Evolutionary conservation across 768 basidiomycete genomes (phyloP).

Genomic region (Suillus cothurnatus): DNA sequence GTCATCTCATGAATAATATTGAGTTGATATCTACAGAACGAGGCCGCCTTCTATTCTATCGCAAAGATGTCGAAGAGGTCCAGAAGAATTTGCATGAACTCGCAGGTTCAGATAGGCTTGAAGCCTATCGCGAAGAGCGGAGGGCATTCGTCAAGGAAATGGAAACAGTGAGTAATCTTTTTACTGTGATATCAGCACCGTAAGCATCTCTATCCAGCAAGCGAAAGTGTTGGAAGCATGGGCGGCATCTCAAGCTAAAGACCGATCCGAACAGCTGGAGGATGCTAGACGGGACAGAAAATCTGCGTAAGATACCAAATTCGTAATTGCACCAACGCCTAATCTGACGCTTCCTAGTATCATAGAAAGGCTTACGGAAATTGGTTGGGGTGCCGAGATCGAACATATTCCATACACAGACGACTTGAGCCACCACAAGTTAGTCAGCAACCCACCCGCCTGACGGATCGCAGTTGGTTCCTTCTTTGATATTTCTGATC

Average conservation of each 20-base stretch:
- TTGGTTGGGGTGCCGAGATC: conserved; percentile 55
- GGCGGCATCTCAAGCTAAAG: conserved; percentile 38
- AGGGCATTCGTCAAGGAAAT: conserved; percentile 34
- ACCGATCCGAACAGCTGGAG: conserved; percentile 46
- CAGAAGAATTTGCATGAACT: conserved; percentile 31
- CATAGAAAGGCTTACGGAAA: conserved; percentile 42
- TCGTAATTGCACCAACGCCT: background rate
- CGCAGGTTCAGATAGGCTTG: conserved; percentile 29
- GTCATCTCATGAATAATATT: background rate
- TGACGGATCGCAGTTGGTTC: conserved; percentile 53
- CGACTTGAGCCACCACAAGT: conserved; percentile 43
- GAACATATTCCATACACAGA: conserved; percentile 40
- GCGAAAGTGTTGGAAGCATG: conserved; percentile 43
- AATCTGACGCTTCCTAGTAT: conserved; percentile 37
- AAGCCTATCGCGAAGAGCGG: conserved; percentile 37
- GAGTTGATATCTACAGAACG: conserved; percentile 22
- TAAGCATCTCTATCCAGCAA: conserved; percentile 34
- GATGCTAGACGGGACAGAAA: conserved; percentile 45
- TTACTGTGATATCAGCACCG: background rate
- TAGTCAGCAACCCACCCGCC: conserved; percentile 48
- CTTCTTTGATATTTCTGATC: background rate
- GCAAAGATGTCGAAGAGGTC: conserved; percentile 33
- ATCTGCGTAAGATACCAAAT: conserved; percentile 38
- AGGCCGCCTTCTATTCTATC: conserved; percentile 32
- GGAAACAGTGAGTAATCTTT: conserved; percentile 28